These are phyloP conservation scores for Volvariella volvacea DNA, from an alignment of 1,284 basidiomycete genomes.

Conservation along the genomic window DNA sequence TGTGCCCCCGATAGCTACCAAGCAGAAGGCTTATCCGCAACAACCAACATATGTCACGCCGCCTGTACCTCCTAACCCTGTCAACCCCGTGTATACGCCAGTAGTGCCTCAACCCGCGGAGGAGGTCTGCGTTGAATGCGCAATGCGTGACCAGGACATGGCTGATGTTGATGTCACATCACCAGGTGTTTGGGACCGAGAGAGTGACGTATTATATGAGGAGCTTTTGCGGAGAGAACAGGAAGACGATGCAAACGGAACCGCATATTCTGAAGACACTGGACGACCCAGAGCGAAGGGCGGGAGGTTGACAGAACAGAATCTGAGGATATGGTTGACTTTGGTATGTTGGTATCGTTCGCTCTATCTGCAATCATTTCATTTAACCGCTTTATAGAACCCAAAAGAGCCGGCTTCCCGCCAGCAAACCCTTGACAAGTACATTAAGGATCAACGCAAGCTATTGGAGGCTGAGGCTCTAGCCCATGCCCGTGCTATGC, in stretches of 20 bases:
- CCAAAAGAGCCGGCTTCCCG: conserved; percentile 75
- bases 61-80: conserved; percentile 41
- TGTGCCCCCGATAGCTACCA: conserved; percentile 53
- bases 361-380: conserved; percentile 8
- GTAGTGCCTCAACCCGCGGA: conserved; percentile 46
- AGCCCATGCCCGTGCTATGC: conserved; percentile 67
- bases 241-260: conserved; percentile 55
- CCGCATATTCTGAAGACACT: conserved; percentile 37
- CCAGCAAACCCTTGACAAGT: conserved; percentile 62
- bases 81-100: conserved; percentile 54
- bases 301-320: conserved; percentile 70
- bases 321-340: conserved; percentile 81
- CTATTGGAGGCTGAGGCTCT: conserved; percentile 70
- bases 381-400: conserved; percentile 41
- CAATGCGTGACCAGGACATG: conserved; percentile 99
- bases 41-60: conserved; percentile 72
- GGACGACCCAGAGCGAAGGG: conserved; percentile 56
- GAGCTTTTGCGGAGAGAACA: conserved; percentile 74
- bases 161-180: conserved; percentile 88
- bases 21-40: conserved; percentile 60
- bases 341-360: conserved; percentile 48
- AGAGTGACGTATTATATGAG: conserved; percentile 78
- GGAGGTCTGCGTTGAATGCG: conserved; percentile 94
- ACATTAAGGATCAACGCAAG: conserved; percentile 65
- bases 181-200: conserved; percentile 86